Conservation (phyloP, 306 rosid genomes). For the Senna siamea region DNA sequence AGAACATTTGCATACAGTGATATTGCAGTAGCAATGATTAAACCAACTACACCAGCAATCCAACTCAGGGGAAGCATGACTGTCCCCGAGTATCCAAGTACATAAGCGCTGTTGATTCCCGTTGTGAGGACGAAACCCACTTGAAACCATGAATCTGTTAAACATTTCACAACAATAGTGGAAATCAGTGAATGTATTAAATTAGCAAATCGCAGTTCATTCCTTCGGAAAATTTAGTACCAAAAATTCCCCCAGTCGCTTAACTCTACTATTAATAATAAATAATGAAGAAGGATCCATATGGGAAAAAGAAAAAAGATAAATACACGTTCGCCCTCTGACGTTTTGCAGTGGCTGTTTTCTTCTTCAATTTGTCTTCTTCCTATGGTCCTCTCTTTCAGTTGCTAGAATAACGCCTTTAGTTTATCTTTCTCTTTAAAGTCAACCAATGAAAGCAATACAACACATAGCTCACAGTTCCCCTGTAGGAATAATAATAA, state of each 20-base stretch:
- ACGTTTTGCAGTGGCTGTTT: background rate
- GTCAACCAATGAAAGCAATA: background rate
- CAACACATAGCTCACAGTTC: too few species aligned
- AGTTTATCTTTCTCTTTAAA: background rate
- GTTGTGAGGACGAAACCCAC: slow-evolving; percentile 87
- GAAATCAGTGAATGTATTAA: background rate
- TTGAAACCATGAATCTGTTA: slow-evolving; percentile 91
- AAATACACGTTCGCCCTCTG: background rate
- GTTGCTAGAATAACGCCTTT: background rate
- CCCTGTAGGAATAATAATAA: too few species aligned
- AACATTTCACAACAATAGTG: background rate
- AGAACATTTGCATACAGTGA: slow-evolving; percentile 85
- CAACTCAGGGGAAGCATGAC: slow-evolving; percentile 93
- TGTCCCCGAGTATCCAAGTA: slow-evolving; percentile 86
- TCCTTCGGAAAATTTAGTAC: background rate
- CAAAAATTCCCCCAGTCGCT: too few species aligned
- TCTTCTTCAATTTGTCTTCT: background rate
- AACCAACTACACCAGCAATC: slow-evolving; percentile 73
- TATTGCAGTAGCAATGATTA: slow-evolving; percentile 58
- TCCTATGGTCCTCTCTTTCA: background rate
- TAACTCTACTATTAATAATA: too few species aligned
- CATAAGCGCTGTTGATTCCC: slow-evolving; percentile 93
- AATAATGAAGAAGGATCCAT: background rate
- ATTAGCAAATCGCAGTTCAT: background rate
- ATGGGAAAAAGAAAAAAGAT: background rate